Evolutionary conservation across 108 stramenopile genomes (phyloP), one percentile per base, ranked within the genome.

Genomic region (Epithemia pelagica): DNA sequence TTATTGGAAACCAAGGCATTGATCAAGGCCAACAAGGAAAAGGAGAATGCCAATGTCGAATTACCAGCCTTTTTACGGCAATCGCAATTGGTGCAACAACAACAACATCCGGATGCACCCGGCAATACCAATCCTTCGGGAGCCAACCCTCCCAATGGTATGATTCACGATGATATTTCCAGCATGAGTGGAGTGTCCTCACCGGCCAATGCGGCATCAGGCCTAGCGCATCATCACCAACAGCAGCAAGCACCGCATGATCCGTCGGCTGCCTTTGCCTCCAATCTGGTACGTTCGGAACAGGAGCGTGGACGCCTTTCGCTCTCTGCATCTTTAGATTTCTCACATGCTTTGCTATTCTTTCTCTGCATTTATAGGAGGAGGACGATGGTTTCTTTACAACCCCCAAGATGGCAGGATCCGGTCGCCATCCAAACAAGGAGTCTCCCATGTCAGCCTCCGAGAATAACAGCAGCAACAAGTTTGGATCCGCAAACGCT

Each of bases 1-100:
- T 74, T 92, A 0, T 74, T 92, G 19, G 91, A 92, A 67, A 92
- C 91, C 21, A 92, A 92, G 78, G 91, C 91, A 0, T 74, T 92
- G 26, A 88, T 92, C 72, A 92, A 92, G 75, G 91, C 91, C 27
- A 92, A 92, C 70, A 74, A 81, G 30, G 91, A 89, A 56, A 84
- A 87, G 54, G 88, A 78, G 71, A 76, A 83, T 32, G 78, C 82
- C 32, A 71, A 67, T 20, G 66, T 69, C 22, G 80, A 89, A 37
- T 71, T 92, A 5, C 91, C 91, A n/a, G 74, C 80, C 7, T 87
- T 88, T 66, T 72, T 92, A 32, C 59, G 86, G 32, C 81, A 86
- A 56, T 82, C 82, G 18, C 77, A 78, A 24, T 68, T 65, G 21
- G 65, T 82, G 10, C 66, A 73, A 10, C 75, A 76, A 26, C 66